phyloP scores from a whole-genome alignment of 1,139 yeast genomes.

The Pneumocystis oryctolagi region DNA sequence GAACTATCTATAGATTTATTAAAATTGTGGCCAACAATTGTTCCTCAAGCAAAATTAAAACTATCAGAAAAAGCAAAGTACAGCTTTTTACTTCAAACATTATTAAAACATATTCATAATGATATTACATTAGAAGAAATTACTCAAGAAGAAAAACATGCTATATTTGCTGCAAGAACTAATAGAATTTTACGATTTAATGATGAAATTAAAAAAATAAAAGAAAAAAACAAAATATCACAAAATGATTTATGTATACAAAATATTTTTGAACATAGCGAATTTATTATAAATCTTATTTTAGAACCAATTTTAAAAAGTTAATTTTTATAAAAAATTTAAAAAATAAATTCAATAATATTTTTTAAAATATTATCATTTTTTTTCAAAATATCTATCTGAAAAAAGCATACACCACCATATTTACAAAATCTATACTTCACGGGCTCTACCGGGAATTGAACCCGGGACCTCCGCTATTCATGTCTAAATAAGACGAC shows the following conservation, averaged over 20 bases:
- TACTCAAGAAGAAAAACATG: background rate
- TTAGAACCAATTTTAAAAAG: background rate
- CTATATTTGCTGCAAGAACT: background rate
- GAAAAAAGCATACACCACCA: too few relatives aligned
- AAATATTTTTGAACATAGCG: background rate
- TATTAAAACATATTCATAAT: background rate
- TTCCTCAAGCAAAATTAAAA: background rate
- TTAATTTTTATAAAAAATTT: background rate
- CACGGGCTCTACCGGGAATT: background rate
- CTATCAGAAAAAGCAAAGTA: background rate
- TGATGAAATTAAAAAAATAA: background rate
- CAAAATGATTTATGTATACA: background rate
- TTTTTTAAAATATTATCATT: too few relatives aligned
- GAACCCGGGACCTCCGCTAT: slow-evolving; percentile 2
- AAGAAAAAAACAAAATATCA: background rate
- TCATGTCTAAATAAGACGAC: background rate
- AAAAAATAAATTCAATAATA: background rate
- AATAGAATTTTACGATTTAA: background rate
- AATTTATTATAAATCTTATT: background rate
- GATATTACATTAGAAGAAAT: background rate
- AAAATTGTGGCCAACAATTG: background rate
- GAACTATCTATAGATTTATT: background rate
- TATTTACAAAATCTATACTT: background rate
- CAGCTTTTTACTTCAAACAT: background rate
- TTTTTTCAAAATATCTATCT: too few relatives aligned